Evolutionary conservation across 2,329 filamentous ascomycete species (phyloP).

Genomic region (Penicillium glabrum): DNA sequence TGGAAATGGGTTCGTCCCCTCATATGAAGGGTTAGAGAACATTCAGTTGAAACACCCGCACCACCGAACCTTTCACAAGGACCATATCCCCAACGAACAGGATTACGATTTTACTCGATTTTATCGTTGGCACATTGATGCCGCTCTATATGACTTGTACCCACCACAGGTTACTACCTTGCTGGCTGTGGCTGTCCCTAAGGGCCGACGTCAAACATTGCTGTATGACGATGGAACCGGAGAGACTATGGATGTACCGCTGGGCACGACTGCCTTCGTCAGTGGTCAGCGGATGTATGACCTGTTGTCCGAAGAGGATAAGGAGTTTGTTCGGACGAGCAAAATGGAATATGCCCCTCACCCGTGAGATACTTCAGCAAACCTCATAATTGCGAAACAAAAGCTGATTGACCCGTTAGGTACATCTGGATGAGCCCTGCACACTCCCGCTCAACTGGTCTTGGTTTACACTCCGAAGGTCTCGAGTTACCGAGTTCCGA

Average conservation of each 20-base stretch:
- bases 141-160: conserved; percentile 72
- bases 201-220: conserved; percentile 64
- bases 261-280: conserved; percentile 75
- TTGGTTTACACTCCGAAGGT: conserved; percentile 68
- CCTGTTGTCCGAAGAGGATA: conserved; percentile 62
- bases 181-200: conserved; percentile 71
- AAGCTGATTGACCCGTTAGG: conserved; percentile 7
- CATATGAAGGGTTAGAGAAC: conserved; percentile 70
- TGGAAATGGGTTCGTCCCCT: conserved; percentile 68
- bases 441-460: conserved; percentile 65
- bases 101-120: conserved; percentile 60
- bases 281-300: conserved; percentile 72
- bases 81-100: conserved; percentile 61
- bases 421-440: conserved; percentile 76
- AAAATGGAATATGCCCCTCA: conserved; percentile 75
- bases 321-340: conserved; percentile 66
- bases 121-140: conserved; percentile 80
- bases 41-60: conserved; percentile 72
- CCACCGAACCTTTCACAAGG: conserved; percentile 73
- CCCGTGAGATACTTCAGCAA: conserved; percentile 49
- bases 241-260: conserved; percentile 66
- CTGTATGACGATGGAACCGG: conserved; percentile 71
- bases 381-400: not conserved
- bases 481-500: conserved; percentile 60
- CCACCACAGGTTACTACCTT: conserved; percentile 72